These are phyloP conservation scores for Metschnikowia henanensis DNA, from an alignment of 805 yeast genomes.

Conservation along the genomic window DNA sequence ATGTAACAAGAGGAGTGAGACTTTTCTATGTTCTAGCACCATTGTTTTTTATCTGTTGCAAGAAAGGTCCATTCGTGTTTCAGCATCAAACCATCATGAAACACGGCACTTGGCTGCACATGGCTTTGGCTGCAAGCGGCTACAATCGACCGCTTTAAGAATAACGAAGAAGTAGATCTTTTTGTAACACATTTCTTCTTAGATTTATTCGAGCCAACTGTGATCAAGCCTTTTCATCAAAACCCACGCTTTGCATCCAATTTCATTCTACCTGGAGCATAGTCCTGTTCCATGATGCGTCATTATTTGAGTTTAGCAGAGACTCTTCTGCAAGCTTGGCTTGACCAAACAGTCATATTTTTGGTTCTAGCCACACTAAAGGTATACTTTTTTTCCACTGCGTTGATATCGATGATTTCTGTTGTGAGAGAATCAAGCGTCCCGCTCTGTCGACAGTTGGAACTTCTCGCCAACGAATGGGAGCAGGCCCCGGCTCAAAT, in stretches of 20 bases:
- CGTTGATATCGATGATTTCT: constrained; percentile 42
- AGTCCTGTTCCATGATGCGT: no score
- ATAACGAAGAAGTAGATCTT: background rate
- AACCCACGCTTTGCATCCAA: no score
- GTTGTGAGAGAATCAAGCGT: constrained; percentile 31
- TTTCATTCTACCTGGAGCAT: no score
- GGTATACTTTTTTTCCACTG: constrained; percentile 52
- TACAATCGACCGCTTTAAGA: constrained; percentile 3
- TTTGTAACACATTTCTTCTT: background rate
- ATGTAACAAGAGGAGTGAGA: no score
- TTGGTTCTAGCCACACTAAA: constrained; percentile 59
- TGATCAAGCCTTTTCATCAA: no score
- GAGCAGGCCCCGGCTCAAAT: constrained; percentile 56
- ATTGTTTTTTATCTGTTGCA: background rate
- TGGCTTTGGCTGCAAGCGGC: background rate
- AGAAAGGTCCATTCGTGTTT: background rate
- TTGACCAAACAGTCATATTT: constrained; percentile 63
- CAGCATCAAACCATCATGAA: constrained; percentile 1
- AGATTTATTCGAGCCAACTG: no score
- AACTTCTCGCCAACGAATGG: constrained; percentile 27
- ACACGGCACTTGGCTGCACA: constrained; percentile 6
- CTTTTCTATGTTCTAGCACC: no score
- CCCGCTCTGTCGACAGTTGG: constrained; percentile 49
- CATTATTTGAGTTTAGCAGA: constrained; percentile 51
- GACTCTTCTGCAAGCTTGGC: constrained; percentile 60